Base-by-base conservation (phyloP, 2,329 filamentous ascomycete genomes). In the Ophiostoma ulmi region DNA sequence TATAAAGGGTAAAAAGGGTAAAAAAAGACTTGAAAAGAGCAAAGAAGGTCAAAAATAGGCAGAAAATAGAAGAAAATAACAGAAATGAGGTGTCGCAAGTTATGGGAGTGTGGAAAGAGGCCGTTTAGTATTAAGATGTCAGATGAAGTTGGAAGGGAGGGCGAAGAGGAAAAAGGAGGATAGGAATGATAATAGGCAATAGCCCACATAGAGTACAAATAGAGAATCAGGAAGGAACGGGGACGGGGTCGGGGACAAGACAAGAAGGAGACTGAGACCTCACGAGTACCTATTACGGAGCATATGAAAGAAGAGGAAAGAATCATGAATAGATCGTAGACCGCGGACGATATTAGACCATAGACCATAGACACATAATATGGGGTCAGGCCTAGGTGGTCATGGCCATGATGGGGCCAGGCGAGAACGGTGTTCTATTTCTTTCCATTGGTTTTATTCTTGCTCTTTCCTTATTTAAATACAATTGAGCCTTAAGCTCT, bases 191-290 rank as follows among this genome's bases (percentile, higher is more conserved):
- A 7, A 17, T 13, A 7, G 31, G 1, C 26, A n/a, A 58, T 41
- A 36, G 65, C 35, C 41, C 61, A 58, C 36, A 52, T 22, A 70
- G 17, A 52, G n/a, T 20, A 41, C 14, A 55, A 70, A 39, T 38
- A 20, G 26, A 61, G 55, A 35, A 35, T 26, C 13, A 61, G 22
- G 26, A 35, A 35, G 63, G 35, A 65, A 65, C 61, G 61, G 61
- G 63, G 63, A 38, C 61, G 20, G 63, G 35, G 41, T 41, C 61
- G 61, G 61, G 63, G 63, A 38, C 61, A 65, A n/a, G 63, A 36
- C 58, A 20, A 64, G 58, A 63, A 36, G 26, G 58, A 20, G 35
- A 65, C 63, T 36, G 63, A 65, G 63, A 65, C 63, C 55, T 61
- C 55, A 14, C 17, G 17, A 31, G 31, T 31, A 31, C 31, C 31